Percentiles rank a stretch among this genome's conserved stretches.
phyloP scores from a whole-genome alignment of 2,329 filamentous ascomycete species.

The Ilyonectria destructans region DNA sequence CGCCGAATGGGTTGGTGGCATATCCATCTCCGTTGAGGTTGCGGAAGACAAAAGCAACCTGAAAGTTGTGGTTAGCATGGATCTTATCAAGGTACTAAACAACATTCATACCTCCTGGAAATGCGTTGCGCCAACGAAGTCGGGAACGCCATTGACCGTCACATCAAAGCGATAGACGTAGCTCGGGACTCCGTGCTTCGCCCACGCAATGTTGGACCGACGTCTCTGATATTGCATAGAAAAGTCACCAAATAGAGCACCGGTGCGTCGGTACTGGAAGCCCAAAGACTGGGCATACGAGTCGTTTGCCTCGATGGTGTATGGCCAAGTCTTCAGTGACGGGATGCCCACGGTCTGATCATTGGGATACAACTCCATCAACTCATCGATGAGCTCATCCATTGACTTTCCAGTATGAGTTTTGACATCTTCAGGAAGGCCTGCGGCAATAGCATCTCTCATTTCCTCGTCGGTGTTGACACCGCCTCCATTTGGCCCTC shows the following conservation, averaged over 20 bases:
- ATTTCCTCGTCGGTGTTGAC: constrained; percentile 52
- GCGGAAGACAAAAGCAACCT: constrained; percentile 61
- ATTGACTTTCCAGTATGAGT: constrained; percentile 42
- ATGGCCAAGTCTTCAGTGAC: constrained; percentile 52
- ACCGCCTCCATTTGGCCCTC: constrained; percentile 33
- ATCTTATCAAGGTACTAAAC: fast-evolving
- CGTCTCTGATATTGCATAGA: constrained; percentile 50
- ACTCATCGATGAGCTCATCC: constrained; percentile 43
- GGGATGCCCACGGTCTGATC: constrained; percentile 55
- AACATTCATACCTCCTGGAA: constrained; percentile 54
- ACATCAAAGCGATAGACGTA: constrained; percentile 56
- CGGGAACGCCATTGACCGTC: constrained; percentile 45
- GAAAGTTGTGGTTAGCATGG: neutral
- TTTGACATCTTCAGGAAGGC: constrained; percentile 31
- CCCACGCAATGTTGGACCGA: constrained; percentile 50
- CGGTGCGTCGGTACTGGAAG: constrained; percentile 51
- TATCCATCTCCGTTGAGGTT: constrained; percentile 54
- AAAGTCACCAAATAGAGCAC: constrained; percentile 50
- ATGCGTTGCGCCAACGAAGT: constrained; percentile 50
- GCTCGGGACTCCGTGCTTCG: constrained; percentile 45
- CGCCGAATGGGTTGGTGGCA: constrained; percentile 50
- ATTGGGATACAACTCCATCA: constrained; percentile 51
- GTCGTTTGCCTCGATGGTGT: constrained; percentile 50
- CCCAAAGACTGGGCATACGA: constrained; percentile 45
- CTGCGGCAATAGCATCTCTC: constrained; percentile 29